Conservation (phyloP, 345 rosid genomes). For the Syzygium oleosum region DNA sequence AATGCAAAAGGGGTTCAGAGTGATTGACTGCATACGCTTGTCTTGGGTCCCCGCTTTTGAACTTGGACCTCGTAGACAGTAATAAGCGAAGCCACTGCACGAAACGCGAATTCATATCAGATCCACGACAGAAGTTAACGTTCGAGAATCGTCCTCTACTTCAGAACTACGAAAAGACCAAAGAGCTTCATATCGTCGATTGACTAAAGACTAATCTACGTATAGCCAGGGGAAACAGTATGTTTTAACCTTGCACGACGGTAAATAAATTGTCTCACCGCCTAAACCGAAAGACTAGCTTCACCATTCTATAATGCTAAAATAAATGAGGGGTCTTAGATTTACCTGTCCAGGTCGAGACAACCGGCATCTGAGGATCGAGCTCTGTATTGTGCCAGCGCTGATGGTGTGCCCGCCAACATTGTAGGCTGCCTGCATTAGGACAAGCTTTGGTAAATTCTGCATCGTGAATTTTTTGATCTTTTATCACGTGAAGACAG, state of each 20-base stretch:
- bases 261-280: not conserved
- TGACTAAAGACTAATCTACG: not conserved
- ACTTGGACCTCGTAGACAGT: slow-evolving; percentile 54
- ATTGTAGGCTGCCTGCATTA: slow-evolving; percentile 82
- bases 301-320: not conserved
- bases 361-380: slow-evolving; percentile 81
- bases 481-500: not conserved
- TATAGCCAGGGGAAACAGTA: not conserved
- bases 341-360: slow-evolving; percentile 90
- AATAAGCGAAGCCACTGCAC: slow-evolving; percentile 71
- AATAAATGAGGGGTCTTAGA: not conserved
- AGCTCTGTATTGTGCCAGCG: slow-evolving; percentile 66
- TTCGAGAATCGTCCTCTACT: not conserved
- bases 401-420: slow-evolving; percentile 86
- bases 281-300: not conserved
- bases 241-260: not conserved
- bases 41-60: slow-evolving; percentile 68
- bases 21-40: slow-evolving; percentile 56
- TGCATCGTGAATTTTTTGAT: not conserved
- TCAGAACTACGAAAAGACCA: not conserved
- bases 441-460: not conserved
- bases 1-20: slow-evolving; percentile 70
- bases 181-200: not conserved
- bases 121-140: not conserved
- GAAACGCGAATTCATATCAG: not conserved